Conservation (phyloP, 139 green algal species). For the Volvox africanus region DNA sequence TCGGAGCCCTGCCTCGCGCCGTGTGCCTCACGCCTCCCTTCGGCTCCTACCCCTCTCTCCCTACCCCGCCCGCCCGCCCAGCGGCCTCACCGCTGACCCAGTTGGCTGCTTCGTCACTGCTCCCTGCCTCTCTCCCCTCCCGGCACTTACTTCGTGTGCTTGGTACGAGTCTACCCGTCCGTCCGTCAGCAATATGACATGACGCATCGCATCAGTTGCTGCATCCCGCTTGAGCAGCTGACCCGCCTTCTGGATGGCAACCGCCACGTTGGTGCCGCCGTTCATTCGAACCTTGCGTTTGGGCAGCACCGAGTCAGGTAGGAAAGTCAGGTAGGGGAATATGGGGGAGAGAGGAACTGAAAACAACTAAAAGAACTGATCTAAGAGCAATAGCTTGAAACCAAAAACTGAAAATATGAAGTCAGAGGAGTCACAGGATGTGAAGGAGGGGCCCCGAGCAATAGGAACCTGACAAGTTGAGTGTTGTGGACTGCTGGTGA, state of each 20-base stretch:
- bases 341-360: background rate
- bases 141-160: slow-evolving; percentile 52
- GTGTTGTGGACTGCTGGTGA: too few relatives aligned
- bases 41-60: background rate
- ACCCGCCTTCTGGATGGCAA: slow-evolving; percentile 72
- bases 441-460: too few relatives aligned
- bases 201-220: slow-evolving; percentile 17
- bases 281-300: slow-evolving; percentile 87
- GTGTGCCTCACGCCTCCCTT: background rate
- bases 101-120: too few relatives aligned
- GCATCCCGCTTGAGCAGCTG: slow-evolving; percentile 66
- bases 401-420: too few relatives aligned
- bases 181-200: slow-evolving; percentile 80
- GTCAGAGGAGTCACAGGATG: too few relatives aligned
- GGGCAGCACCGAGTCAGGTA: too few relatives aligned
- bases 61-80: background rate
- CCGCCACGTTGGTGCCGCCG: slow-evolving; percentile 84
- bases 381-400: too few relatives aligned
- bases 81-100: background rate
- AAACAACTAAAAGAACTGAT: too few relatives aligned
- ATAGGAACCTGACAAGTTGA: too few relatives aligned
- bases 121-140: too few relatives aligned
- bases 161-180: slow-evolving; percentile 71
- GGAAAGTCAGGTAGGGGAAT: background rate
- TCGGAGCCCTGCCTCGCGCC: background rate